Base-by-base conservation (phyloP, 176 grass and related monocot genomes). In the Saccharum officinarum region DNA sequence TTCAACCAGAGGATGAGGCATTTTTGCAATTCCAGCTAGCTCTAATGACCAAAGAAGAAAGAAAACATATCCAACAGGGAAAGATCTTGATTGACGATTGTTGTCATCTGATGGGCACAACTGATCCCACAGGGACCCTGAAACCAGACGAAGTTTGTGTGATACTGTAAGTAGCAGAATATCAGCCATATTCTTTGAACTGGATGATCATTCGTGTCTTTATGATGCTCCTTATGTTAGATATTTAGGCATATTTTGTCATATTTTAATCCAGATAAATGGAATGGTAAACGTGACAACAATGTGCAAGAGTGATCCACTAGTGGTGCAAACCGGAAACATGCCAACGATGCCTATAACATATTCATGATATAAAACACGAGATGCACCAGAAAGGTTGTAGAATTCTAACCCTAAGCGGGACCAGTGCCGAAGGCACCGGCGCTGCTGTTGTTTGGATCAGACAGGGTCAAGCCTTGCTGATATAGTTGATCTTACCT, bases 101-200 rank as follows among this genome's bases (percentile, higher is more conserved):
- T 39, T 92, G 76, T 82, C 85, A 89, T 82, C 67, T 94, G 50
- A 94, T 94, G 92, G 92, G 87, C 12, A 89, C 92, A n/a, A 74
- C 77, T 25, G 92, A 94, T 38, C 87, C 87, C 38, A 92, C 92
- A 8, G 87, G 87, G 31, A 87, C 75, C 25, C 75, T 94, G 10
- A 83, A 79, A 50, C 59, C 76, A n/a, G 78, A 92, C 79, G 80
- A 94, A 94, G 77, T 94, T 73, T 92, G 89, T 70, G 66, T 94
- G 38, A 85, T 94, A 74, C 87, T 85, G 89, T 94, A 85, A 77
- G 92, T 89, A 41, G 40, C 40, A 16, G 17, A 76, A 71, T 17
- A 52, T 18, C 63, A n/a, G 42, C 73, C 45, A 69, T 75, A 49
- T 64, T 17, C 8, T 15, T 41, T 41, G 40, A 41, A 9, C 40